Conservation (phyloP, 2,329 filamentous ascomycete genomes). For the Cercospora citrullina region DNA sequence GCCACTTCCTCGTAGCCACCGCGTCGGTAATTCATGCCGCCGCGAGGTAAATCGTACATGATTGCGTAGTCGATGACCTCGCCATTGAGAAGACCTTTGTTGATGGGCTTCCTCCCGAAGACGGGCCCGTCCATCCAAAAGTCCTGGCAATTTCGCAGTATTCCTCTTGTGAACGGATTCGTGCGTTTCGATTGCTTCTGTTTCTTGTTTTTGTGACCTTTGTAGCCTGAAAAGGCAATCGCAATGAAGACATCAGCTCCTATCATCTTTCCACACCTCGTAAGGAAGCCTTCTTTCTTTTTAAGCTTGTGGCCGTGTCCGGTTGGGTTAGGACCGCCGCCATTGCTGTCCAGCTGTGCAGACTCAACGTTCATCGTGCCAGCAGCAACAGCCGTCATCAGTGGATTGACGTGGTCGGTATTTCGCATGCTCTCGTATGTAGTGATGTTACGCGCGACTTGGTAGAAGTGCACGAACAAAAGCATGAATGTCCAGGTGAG, state of each 20-base stretch:
- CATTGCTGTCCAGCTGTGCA: conserved; percentile 66
- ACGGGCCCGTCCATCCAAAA: conserved; percentile 94
- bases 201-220: conserved; percentile 51
- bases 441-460: conserved; percentile 88
- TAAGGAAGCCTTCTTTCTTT: conserved; percentile 66
- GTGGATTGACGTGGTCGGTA: conserved; percentile 55
- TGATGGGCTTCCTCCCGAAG: conserved; percentile 72
- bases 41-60: conserved; percentile 80
- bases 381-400: conserved; percentile 75
- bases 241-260: conserved; percentile 93
- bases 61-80: conserved; percentile 80
- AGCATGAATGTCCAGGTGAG: conserved; percentile 98
- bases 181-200: conserved; percentile 43
- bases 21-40: conserved; percentile 61
- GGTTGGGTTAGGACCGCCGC: conserved; percentile 63
- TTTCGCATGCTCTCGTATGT: conserved; percentile 97
- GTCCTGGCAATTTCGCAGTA: conserved; percentile 87
- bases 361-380: conserved; percentile 64
- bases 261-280: conserved; percentile 79
- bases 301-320: conserved; percentile 42
- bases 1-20: conserved; percentile 62
- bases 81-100: conserved; percentile 74
- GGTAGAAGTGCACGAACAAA: conserved; percentile 86
- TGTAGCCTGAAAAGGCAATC: conserved; percentile 76
- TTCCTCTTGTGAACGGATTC: conserved; percentile 84